phyloP scores from a whole-genome alignment of 495 filamentous ascomycete species.

The Tetracladium marchalianum region DNA sequence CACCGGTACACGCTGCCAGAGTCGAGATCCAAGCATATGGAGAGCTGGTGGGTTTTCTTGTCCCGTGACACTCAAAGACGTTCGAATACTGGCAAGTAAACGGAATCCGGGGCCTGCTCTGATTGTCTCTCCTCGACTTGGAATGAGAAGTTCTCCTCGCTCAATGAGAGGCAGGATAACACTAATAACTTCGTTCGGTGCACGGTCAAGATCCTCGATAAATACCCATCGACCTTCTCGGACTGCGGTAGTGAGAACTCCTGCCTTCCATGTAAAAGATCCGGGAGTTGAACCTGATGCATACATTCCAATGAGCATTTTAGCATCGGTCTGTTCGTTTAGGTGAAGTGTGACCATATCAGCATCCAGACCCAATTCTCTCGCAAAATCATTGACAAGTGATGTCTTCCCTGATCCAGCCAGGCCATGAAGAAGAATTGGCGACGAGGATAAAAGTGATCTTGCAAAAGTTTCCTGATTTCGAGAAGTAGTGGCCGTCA shows the following conservation, averaged over 20 bases:
- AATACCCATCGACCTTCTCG: conserved; percentile 91
- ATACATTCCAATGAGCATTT: conserved; percentile 89
- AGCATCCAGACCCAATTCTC: conserved; percentile 57
- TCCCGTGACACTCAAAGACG: conserved; percentile 58
- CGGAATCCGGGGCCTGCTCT: conserved; percentile 75
- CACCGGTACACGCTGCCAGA: conserved; percentile 71
- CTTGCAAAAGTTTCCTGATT: conserved; percentile 62
- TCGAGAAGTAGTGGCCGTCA: conserved; percentile 55
- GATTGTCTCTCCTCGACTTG: conserved; percentile 75
- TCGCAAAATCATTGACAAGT: conserved; percentile 72
- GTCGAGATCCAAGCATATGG: conserved; percentile 62
- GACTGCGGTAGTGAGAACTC: conserved; percentile 87
- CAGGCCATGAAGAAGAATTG: conserved; percentile 72
- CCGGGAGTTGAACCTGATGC: conserved; percentile 75
- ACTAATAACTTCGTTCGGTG: conserved; percentile 90
- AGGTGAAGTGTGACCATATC: conserved; percentile 86
- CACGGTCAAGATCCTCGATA: conserved; percentile 93
- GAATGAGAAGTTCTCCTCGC: conserved; percentile 73
- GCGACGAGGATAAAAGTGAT: conserved; percentile 51
- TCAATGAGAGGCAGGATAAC: conserved; percentile 86
- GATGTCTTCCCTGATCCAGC: conserved; percentile 88
- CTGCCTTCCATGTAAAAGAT: conserved; percentile 86
- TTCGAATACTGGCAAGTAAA: conserved; percentile 84
- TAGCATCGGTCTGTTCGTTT: conserved; percentile 95
- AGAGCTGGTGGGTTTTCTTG: conserved; percentile 48